Percentiles rank a stretch among this genome's conserved stretches.
phyloP scores from a whole-genome alignment of 2,329 filamentous ascomycete species.

The Colletotrichum lindemuthianum region DNA sequence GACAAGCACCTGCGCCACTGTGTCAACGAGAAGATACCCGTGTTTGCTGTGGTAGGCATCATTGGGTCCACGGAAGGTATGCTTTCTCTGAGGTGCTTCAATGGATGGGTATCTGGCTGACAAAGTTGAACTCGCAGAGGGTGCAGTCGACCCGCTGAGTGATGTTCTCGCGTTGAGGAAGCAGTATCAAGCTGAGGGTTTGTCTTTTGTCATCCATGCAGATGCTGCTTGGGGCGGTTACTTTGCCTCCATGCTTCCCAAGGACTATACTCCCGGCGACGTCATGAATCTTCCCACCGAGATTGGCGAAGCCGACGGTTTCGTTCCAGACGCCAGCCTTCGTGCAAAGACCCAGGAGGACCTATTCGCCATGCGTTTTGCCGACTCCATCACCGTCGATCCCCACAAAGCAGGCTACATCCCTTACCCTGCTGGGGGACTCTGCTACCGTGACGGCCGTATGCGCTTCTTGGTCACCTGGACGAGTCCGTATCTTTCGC shows the following conservation, averaged over 20 bases:
- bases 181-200: constrained; percentile 51
- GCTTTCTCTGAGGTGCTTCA: background rate
- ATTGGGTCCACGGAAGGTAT: constrained; percentile 57
- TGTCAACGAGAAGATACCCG: constrained; percentile 44
- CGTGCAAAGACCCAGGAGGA: constrained; percentile 50
- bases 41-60: constrained; percentile 56
- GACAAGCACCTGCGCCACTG: constrained; percentile 44
- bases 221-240: constrained; percentile 63
- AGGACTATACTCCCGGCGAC: constrained; percentile 42
- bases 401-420: constrained; percentile 60
- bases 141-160: constrained; percentile 53
- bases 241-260: constrained; percentile 56
- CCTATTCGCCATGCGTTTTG: constrained; percentile 49
- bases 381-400: constrained; percentile 59
- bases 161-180: constrained; percentile 51
- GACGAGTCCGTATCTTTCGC: constrained; percentile 52
- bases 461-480: constrained; percentile 55
- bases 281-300: constrained; percentile 42
- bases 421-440: constrained; percentile 55
- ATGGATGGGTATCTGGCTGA: background rate
- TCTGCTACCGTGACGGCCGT: constrained; percentile 55
- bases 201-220: constrained; percentile 57
- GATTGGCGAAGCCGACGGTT: constrained; percentile 41
- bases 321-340: constrained; percentile 48
- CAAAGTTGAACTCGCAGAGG: constrained; percentile 43